Conservation (phyloP, 2,329 filamentous ascomycete genomes). For the Triangularia setosa region DNA sequence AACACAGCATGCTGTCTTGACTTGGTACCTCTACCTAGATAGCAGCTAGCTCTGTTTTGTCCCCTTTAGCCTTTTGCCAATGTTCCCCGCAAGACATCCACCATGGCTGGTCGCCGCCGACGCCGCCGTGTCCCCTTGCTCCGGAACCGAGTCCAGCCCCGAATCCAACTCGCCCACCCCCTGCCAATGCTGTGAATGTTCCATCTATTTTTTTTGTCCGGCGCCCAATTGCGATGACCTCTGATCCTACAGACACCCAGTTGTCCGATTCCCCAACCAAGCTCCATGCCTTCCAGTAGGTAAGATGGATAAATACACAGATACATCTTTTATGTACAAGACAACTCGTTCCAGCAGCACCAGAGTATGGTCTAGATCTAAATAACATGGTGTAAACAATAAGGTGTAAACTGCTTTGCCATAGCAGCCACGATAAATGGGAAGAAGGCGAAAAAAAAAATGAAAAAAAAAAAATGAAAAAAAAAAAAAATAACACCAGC, state of each 20-base stretch:
- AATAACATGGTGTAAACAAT: slow-evolving; percentile 3
- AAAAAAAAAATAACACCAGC: neutral
- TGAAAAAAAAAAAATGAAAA: no score
- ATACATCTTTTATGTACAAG: neutral
- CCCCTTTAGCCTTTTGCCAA: neutral
- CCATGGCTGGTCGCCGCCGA: neutral
- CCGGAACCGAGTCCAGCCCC: neutral
- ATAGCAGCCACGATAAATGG: neutral
- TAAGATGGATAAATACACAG: neutral
- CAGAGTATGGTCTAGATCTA: neutral
- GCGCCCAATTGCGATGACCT: neutral
- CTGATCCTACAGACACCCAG: neutral
- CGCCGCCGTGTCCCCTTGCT: neutral
- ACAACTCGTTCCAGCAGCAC: neutral
- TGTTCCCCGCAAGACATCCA: neutral
- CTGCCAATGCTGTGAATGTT: neutral
- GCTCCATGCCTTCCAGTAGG: neutral
- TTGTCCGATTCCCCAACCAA: neutral
- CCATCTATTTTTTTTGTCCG: neutral
- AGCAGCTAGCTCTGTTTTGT: neutral
- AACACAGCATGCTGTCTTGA: neutral
- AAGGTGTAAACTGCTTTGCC: neutral
- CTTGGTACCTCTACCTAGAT: neutral
- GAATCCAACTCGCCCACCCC: neutral
- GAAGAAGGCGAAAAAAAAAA: neutral